Evolutionary conservation across 164 flowering plant genomes (phyloP).

Genomic region (Taxillus chinensis): DNA sequence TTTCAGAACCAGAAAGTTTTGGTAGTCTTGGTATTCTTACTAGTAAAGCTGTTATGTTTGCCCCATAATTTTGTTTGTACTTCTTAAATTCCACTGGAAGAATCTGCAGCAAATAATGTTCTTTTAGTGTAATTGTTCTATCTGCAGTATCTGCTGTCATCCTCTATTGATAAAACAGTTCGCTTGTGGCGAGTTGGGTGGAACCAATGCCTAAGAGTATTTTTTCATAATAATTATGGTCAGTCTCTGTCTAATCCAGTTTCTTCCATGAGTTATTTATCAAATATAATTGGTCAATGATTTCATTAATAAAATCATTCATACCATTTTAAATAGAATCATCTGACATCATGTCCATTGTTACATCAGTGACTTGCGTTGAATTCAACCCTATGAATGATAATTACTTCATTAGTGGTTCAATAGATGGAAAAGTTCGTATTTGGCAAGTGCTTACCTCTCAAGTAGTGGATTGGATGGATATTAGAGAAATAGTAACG

Average conservation of each 20-base stretch:
- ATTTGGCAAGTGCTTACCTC: slow-evolving; percentile 50
- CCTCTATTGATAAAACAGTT: slow-evolving; percentile 76
- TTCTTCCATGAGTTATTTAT: neutral
- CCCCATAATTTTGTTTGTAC: too few species aligned
- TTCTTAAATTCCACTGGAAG: too few species aligned
- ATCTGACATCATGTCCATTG: too few species aligned
- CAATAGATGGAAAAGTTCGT: slow-evolving; percentile 83
- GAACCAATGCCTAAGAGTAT: slow-evolving; percentile 42
- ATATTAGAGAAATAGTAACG: slow-evolving; percentile 63
- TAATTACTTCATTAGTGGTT: slow-evolving; percentile 70
- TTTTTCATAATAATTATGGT: slow-evolving; percentile 78
- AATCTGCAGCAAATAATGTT: slow-evolving; percentile 2
- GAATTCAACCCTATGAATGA: slow-evolving; percentile 68
- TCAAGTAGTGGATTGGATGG: slow-evolving; percentile 61
- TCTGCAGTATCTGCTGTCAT: slow-evolving; percentile 50
- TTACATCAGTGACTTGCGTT: slow-evolving; percentile 55
- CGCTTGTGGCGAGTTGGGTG: slow-evolving; percentile 59
- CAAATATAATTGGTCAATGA: too few species aligned
- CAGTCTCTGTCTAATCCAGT: slow-evolving; percentile 10
- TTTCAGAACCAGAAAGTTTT: too few species aligned
- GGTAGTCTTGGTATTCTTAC: too few species aligned
- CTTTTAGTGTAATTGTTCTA: slow-evolving; percentile 2
- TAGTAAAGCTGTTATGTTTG: too few species aligned
- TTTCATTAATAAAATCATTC: too few species aligned
- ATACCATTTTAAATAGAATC: too few species aligned